Base-by-base conservation (phyloP, 345 rosid species). In the Pugionium dolabratum region DNA sequence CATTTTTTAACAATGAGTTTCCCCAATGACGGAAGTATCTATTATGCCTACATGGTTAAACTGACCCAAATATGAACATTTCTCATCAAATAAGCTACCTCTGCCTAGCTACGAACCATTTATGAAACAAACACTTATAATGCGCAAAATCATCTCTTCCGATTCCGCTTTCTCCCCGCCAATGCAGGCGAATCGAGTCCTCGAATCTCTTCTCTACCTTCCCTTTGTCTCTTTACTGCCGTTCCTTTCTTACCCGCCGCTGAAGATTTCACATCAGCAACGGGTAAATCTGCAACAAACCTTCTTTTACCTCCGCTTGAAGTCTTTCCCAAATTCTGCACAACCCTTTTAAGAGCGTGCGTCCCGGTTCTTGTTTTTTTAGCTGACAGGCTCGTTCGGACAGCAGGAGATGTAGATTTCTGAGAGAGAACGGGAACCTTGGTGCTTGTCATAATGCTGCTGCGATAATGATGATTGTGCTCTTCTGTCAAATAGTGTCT, bases 101-200 rank as follows among this genome's bases (percentile, higher is more conserved):
- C 64, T 56, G 34, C 41, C 70, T 72, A 72, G 57, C 64, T 63
- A 70, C 64, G 29, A 62, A 46, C 57, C 36, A 55, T 41, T 9
- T 47, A 66, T 44, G 28, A 56, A 41, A 42, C 64, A 71, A 49
- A 34, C 54, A 46, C 30, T 47, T 62, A 9, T 29, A 3, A 26
- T 45, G 9, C 44, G 29, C 29, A 27, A 48, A 31, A n/a, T 85
- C 79, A 85, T 66, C 76, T 80, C 6, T 69, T 76, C 10, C 86
- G 73, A 18, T 6, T 60, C 76, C 79, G 82, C 81, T 84, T 86
- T 53, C 88, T 69, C 58, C 84, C 85, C n/a, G 61, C 71, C 1
- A 63, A 10, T 10, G 73, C 54, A 28, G 64, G 77, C 2, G 68
- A 45, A 59, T 81, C 79, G 0, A 80, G 39, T 40, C 64, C 55